Percentiles rank a stretch among this genome's conserved stretches.
Conservation (phyloP, 305 asterid genomes). For the Striga hermonthica region DNA sequence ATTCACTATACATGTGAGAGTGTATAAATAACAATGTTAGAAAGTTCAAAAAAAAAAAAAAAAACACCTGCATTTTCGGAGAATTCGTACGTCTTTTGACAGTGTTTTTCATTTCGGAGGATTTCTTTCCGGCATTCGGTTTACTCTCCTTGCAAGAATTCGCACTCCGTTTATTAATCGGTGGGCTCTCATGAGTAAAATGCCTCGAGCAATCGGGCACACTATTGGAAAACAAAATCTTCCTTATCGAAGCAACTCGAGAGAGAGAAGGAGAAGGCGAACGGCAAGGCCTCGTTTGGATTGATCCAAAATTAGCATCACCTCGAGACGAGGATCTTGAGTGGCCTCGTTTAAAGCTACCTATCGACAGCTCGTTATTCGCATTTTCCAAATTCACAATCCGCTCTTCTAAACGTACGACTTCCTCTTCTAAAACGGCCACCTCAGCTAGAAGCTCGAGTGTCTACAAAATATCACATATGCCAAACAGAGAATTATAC, state of each 20-base stretch:
- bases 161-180: background rate
- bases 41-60: background rate
- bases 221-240: background rate
- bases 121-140: background rate
- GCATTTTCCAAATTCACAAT: constrained; percentile 39
- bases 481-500: constrained; percentile 6
- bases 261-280: constrained; percentile 37
- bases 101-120: background rate
- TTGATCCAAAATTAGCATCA: constrained; percentile 44
- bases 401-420: constrained; percentile 40
- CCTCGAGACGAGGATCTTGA: constrained; percentile 57
- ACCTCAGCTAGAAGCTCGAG: constrained; percentile 94
- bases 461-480: constrained; percentile 41
- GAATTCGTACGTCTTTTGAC: background rate
- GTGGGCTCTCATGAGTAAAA: background rate
- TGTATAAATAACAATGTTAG: background rate
- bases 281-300: constrained; percentile 30
- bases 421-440: constrained; percentile 95
- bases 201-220: background rate
- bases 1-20: background rate
- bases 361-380: constrained; percentile 20
- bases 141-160: background rate
- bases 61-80: background rate
- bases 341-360: constrained; percentile 41
- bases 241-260: constrained; percentile 41